Conservation (phyloP, 169 alveolate species). For the Eimeria necatrix region DNA sequence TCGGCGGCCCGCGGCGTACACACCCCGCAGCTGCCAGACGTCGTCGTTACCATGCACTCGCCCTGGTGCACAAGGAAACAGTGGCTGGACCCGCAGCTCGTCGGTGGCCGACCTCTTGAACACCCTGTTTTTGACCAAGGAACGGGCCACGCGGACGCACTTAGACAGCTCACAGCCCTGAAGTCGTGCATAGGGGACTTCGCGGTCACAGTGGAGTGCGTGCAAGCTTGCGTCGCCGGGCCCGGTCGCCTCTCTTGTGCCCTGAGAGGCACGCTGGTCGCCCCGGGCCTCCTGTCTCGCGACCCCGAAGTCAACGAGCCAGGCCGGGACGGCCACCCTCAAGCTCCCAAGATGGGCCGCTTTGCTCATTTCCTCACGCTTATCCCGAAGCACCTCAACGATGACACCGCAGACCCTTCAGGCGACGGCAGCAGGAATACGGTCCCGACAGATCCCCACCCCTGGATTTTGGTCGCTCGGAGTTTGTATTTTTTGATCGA, state of each 20-base stretch:
- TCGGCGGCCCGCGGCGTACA: neutral
- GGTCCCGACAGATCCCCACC: neutral
- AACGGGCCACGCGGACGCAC: slow-evolving; percentile 31
- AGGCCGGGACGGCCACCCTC: neutral
- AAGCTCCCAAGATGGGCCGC: slow-evolving; percentile 57
- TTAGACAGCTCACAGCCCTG: slow-evolving; percentile 49
- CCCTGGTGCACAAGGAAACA: slow-evolving; percentile 50
- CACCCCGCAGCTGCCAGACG: neutral
- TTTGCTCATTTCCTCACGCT: slow-evolving; percentile 47
- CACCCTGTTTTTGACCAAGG: slow-evolving; percentile 49
- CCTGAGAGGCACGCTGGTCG: slow-evolving; percentile 44
- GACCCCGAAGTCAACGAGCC: neutral
- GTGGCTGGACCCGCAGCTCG: slow-evolving; percentile 48
- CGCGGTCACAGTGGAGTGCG: slow-evolving; percentile 37
- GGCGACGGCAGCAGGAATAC: slow-evolving; percentile 3
- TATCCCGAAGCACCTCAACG: neutral
- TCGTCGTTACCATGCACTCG: neutral
- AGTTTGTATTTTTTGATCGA: slow-evolving; percentile 14
- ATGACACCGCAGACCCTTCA: neutral
- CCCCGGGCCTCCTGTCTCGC: neutral
- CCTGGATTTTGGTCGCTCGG: slow-evolving; percentile 17
- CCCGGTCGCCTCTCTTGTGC: slow-evolving; percentile 44
- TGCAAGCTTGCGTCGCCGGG: slow-evolving; percentile 52
- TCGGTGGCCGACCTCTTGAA: slow-evolving; percentile 40
- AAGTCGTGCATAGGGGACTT: slow-evolving; percentile 44